phyloP scores from a whole-genome alignment of 805 yeast species.

The Kodamaea nitidulidarum region DNA sequence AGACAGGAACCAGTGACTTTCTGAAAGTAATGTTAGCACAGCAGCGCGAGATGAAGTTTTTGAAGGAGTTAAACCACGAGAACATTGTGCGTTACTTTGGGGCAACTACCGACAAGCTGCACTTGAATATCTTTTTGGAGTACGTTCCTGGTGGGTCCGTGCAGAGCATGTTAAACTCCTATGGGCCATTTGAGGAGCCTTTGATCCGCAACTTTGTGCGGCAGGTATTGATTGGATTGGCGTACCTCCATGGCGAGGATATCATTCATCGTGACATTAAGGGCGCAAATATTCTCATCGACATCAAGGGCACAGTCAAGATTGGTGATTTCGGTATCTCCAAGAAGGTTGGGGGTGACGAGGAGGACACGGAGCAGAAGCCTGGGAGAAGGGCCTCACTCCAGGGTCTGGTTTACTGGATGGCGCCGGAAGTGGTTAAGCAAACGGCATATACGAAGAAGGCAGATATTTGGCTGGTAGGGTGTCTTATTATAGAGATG shows the following conservation, averaged over 20 bases:
- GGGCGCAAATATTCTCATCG: conserved; percentile 82
- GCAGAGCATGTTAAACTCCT: conserved; percentile 63
- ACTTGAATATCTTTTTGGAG: conserved; percentile 68
- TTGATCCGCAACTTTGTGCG: conserved; percentile 65
- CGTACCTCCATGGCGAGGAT: conserved; percentile 67
- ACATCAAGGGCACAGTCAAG: conserved; percentile 75
- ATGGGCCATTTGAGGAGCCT: conserved; percentile 80
- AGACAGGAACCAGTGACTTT: conserved; percentile 29
- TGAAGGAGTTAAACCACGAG: conserved; percentile 80
- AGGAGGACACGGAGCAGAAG: conserved; percentile 25
- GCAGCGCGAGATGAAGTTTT: conserved; percentile 72
- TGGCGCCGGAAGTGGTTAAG: conserved; percentile 98
- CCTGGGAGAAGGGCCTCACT: conserved; percentile 65
- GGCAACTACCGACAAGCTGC: conserved; percentile 67
- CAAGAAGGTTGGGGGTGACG: conserved; percentile 30
- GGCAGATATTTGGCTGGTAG: conserved; percentile 97
- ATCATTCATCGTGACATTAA: conserved; percentile 85
- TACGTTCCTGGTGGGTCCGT: conserved; percentile 45
- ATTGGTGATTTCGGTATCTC: conserved; percentile 87
- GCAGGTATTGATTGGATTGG: conserved; percentile 72
- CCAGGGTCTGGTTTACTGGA: conserved; percentile 95
- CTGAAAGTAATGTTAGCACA: conserved; percentile 66
- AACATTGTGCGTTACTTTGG: conserved; percentile 92
- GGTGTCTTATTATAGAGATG: conserved; percentile 92
- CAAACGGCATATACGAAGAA: conserved; percentile 87